Conservation (phyloP, 78 protist genomes). For the Chrysochromulina tobinii region DNA sequence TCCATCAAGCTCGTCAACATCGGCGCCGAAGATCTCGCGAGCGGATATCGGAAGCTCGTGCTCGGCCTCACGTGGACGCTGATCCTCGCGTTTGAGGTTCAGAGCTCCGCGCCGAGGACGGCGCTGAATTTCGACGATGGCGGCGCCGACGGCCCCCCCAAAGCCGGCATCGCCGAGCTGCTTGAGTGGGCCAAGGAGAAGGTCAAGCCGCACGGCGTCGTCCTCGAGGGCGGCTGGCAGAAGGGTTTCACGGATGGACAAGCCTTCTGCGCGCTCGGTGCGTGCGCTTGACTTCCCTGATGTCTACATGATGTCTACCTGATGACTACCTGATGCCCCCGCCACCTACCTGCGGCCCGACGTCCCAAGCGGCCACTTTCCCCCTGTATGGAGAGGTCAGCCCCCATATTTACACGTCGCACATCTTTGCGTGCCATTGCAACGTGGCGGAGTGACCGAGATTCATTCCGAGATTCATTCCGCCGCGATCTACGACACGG, state of each 20-base stretch:
- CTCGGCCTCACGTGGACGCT: conserved; percentile 82
- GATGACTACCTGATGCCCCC: too few relatives aligned
- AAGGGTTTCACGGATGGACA: not conserved
- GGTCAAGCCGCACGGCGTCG: not conserved
- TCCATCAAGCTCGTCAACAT: conserved; percentile 74
- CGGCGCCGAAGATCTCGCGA: conserved; percentile 73
- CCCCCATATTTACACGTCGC: too few relatives aligned
- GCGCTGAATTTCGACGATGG: too few relatives aligned
- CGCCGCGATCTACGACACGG: too few relatives aligned
- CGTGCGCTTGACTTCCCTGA: too few relatives aligned
- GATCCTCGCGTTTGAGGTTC: conserved; percentile 76
- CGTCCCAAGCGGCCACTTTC: too few relatives aligned
- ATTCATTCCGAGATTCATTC: too few relatives aligned
- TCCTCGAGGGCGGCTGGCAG: not conserved
- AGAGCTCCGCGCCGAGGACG: not conserved
- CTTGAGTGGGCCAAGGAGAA: not conserved
- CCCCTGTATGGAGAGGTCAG: too few relatives aligned
- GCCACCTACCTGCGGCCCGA: too few relatives aligned
- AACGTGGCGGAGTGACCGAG: too few relatives aligned
- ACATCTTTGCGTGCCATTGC: too few relatives aligned
- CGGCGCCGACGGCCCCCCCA: not conserved
- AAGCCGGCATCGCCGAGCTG: conserved; percentile 2
- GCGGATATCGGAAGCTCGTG: conserved; percentile 67
- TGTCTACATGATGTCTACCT: too few relatives aligned
- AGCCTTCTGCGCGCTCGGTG: conserved; percentile 4